Evolutionary conservation across 805 yeast genomes (phyloP), one percentile per base, ranked within the genome.

Genomic region (Candida fluviatilis): DNA sequence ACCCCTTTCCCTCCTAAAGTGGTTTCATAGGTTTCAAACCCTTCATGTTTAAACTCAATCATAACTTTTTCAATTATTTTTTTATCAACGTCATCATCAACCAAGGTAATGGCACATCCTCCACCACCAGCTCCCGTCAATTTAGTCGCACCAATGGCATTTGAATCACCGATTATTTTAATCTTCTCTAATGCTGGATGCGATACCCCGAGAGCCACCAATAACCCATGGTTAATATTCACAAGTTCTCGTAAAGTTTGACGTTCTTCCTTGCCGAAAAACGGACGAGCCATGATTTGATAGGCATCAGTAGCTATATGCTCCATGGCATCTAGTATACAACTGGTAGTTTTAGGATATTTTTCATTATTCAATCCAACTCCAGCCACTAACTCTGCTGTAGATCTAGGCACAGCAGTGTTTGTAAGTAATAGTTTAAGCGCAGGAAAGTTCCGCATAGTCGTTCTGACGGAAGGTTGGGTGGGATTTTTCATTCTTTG

Each of bases 111-210:
- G 8, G 98, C 95, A 68, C 99, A 93, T 2, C 99, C 99, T 36
- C 99, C 99, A 15, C 99, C 99, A 25, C 99, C 99, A 0, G 99
- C 99, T 30, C 99, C 99, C 0, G 99, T 93, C 38, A 93, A 73
- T 58, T 93, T 93, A 0, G 99, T 91, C 41, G 84, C 80, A 5
- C 99, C 99, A 13, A 93, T 59, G 3, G 66, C 56, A 40, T 77
- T 51, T 36, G 70, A 72, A 52, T 84, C 90, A 17, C 87, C 74
- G n/a, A 78, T 64, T 15, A 76, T 62, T 51, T 80, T 82, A 19
- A 91, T 78, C 36, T 71, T 67, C 56, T 93, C 99, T 41, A 93
- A 68, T n/a, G 83, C 72, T 6, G 97, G 95, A 58, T 93, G 99
- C 17, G 95, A 82, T 7, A 93, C 99, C 3, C 96, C 96, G 12